Conservation (phyloP, 2,329 filamentous ascomycete genomes). For the Fusarium buxicola region DNA sequence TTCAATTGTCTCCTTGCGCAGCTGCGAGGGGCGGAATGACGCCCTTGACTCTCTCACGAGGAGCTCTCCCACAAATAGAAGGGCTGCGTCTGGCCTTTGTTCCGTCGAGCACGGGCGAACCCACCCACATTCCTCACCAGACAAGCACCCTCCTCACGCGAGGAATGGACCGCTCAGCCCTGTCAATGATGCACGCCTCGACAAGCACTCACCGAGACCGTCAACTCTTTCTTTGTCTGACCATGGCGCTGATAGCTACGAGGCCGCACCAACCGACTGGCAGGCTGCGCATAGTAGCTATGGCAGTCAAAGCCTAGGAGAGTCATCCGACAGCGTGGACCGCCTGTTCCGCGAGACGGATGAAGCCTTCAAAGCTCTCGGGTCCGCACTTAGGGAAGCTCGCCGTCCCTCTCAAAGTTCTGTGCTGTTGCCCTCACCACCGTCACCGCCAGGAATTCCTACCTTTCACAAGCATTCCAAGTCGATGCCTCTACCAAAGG, state of each 20-base stretch:
- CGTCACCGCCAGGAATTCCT: constrained; percentile 31
- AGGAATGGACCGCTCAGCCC: constrained; percentile 29
- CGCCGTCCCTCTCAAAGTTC: constrained; percentile 30
- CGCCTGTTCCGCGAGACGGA: constrained; percentile 63
- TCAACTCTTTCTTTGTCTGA: constrained; percentile 43
- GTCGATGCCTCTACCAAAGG: constrained; percentile 41
- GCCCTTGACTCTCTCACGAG: constrained; percentile 46
- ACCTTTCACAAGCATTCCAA: constrained; percentile 34
- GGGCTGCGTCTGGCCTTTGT: constrained; percentile 51
- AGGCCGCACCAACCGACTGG: constrained; percentile 24
- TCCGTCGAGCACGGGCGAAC: constrained; percentile 40
- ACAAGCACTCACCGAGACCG: constrained; percentile 16
- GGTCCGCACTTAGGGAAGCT: constrained; percentile 55
- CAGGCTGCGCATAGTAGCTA: constrained; percentile 22
- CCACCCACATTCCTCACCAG: constrained; percentile 36
- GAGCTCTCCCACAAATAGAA: constrained; percentile 40
- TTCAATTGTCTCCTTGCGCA: constrained; percentile 58
- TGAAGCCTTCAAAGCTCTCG: constrained; percentile 61
- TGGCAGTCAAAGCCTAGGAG: constrained; percentile 31
- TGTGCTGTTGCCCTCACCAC: constrained; percentile 23
- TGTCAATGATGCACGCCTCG: constrained; percentile 14
- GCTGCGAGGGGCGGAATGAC: constrained; percentile 53
- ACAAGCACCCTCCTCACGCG: constrained; percentile 38
- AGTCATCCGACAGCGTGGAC: constrained; percentile 54
- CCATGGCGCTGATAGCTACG: constrained; percentile 24